Evolutionary conservation across 106 monocot species (phyloP), one percentile per base, ranked within the genome.

Genomic region (Dendrobium officinale): DNA sequence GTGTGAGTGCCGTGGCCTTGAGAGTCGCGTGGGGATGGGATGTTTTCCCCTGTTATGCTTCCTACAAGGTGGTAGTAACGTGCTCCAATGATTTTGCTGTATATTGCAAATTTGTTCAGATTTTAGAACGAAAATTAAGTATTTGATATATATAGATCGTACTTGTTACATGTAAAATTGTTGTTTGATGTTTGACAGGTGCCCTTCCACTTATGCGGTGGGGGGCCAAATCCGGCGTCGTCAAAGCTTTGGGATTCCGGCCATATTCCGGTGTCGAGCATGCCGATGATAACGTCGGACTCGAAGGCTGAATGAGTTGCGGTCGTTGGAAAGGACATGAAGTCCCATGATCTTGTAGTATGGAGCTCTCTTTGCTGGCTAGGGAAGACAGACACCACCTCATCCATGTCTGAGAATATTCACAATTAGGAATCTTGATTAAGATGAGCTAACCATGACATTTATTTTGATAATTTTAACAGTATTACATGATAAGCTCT

Each of bases 221-320:
- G 80, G 4, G 83, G 83, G 24, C 81, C 87, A 22, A 81, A 75
- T 0, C 87, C 87, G 27, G 72, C 75, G 75, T 87, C 84, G 13
- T 9, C 74, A 15, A 87, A 87, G 73, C 83, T 83, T 6, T 78
- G 73, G 8, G 86, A 86, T 27, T 77, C 80, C 8, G 80, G 83
- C 79, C 80, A 80, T 58, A 79, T 75, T 29, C 85, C 82, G 47
- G 94, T 98, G 86, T 98, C 97, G 58, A 98, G 89, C 59, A 98
- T 81, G 81, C 89, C 97, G 10, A 98, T 55, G 47, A 98, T 78
- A 77, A 92, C 90, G 58, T 98, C 97, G 61, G 92, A 89, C 10
- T 94, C 97, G 81, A 94, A 98, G 88, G 27, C 11, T 17, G 48
- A 77, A 1, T 19, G 58, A 40, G 29, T 16, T 42, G 41, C 56